Base-by-base conservation (phyloP, 2,329 filamentous ascomycete genomes). In the Colletotrichum lupini region DNA sequence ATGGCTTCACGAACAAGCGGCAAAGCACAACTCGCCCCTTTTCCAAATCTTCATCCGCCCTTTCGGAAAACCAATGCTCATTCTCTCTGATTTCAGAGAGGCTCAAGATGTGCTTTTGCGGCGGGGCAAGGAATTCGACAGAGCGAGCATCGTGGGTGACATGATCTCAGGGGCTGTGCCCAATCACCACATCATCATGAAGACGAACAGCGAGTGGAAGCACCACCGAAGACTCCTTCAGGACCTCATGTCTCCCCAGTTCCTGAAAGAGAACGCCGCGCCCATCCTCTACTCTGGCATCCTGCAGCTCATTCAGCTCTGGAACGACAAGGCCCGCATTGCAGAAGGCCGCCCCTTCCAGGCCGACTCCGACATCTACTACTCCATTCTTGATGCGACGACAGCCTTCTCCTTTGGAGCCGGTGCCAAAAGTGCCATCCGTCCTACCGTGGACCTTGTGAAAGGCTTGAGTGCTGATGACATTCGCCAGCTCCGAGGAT, bases 21-120 rank as follows among this genome's bases (percentile, higher is more conserved):
- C 35, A 8, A 14, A 82, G 79, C 79, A 83, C 58, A 75, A 83
- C 5, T 82, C 81, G 9, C 84, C 85, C 0, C 80, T 88, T 70
- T 76, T 83, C 6, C 77, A 78, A 59, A 35, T 78, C 42, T 78
- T 75, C 74, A 61, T 76, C 30, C 37, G 62, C 4, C 75, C 77
- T 11, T 61, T 78, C 1, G 30, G 28, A 8, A 76, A 75, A 30
- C 77, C 77, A 3, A 26, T 59, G 4, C n/a, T 78, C 8, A 65
- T 79, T 11, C 57, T 79, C 26, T 42, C 76, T 37, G 77, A 79
- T 68, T 77, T 71, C 56, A 74, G 75, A 28, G 77, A 78, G 42
- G 16, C 76, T 0, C 72, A 76, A 28, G 77, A 79, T 59, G 75
- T 79, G 7, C 55, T 79, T n/a, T 58, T 77, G 5, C 71, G 76